Evolutionary conservation across 768 basidiomycete genomes (phyloP).

Genomic region (Boletellus ananiceps): DNA sequence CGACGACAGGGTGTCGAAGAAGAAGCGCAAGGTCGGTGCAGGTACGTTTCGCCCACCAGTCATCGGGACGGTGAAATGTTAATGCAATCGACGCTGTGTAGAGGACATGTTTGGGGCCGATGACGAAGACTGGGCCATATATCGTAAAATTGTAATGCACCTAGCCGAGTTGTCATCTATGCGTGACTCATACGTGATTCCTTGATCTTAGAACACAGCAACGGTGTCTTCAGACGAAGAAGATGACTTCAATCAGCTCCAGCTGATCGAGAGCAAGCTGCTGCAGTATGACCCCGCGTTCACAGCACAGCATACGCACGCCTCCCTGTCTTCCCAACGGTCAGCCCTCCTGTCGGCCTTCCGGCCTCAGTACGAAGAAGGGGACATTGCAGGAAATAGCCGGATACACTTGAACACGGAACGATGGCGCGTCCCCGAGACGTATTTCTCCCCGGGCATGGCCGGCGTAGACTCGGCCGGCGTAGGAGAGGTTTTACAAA

Average conservation of each 20-base stretch:
- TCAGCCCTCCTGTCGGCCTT: slow-evolving; percentile 88
- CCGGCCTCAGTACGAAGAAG: slow-evolving; percentile 72
- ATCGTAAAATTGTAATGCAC: slow-evolving; percentile 83
- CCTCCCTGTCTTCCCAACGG: slow-evolving; percentile 66
- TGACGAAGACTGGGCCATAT: slow-evolving; percentile 96
- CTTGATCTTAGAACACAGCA: slow-evolving; percentile 52
- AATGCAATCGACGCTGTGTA: slow-evolving; percentile 23
- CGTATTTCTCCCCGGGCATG: slow-evolving; percentile 91
- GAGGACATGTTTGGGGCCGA: slow-evolving; percentile 94
- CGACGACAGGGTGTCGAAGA: slow-evolving; percentile 79
- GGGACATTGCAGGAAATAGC: slow-evolving; percentile 61
- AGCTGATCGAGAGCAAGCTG: slow-evolving; percentile 73
- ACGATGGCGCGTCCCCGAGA: slow-evolving; percentile 86
- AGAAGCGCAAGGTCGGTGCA: slow-evolving; percentile 77
- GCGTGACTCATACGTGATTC: neutral
- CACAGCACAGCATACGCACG: slow-evolving; percentile 75
- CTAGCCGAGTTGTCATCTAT: neutral
- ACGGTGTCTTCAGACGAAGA: slow-evolving; percentile 85
- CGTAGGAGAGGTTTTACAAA: slow-evolving; percentile 86
- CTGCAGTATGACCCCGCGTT: slow-evolving; percentile 84
- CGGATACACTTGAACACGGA: slow-evolving; percentile 89
- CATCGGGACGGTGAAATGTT: neutral
- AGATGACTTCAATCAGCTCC: slow-evolving; percentile 69
- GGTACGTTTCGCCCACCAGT: slow-evolving; percentile 43
- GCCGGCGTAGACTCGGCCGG: slow-evolving; percentile 95